A percentile compares a stretch with the other conserved stretches of the same genome.
phyloP scores from a whole-genome alignment of 129 eudicot species.

The Flaveria bidentis region DNA sequence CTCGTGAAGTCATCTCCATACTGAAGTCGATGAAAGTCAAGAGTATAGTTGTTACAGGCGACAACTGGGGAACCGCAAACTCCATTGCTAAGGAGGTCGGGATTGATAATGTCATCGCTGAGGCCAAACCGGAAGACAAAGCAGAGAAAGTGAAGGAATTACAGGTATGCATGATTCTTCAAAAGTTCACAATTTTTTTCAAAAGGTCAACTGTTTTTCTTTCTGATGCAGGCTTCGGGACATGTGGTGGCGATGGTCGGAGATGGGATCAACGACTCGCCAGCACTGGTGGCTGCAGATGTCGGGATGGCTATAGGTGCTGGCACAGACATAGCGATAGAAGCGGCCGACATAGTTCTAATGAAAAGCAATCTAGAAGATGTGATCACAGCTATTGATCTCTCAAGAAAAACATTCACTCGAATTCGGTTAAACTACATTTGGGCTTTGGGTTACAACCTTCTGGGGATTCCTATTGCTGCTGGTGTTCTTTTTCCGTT shows the following conservation, averaged over 20 bases:
- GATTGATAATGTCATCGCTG: slow-evolving; percentile 61
- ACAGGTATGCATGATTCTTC: slow-evolving; percentile 46
- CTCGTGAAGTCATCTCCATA: slow-evolving; percentile 66
- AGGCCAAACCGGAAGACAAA: slow-evolving; percentile 77
- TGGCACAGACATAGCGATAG: slow-evolving; percentile 86
- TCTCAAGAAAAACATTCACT: slow-evolving; percentile 71
- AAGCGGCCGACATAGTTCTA: slow-evolving; percentile 86
- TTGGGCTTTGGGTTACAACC: slow-evolving; percentile 90
- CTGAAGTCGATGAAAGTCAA: slow-evolving; percentile 71
- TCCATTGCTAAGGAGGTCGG: slow-evolving; percentile 82
- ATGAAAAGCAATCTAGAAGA: slow-evolving; percentile 88
- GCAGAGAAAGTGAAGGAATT: slow-evolving; percentile 78
- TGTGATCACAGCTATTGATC: slow-evolving; percentile 88
- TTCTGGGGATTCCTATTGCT: slow-evolving; percentile 85
- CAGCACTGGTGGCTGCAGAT: slow-evolving; percentile 90
- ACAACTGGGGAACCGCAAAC: slow-evolving; percentile 87
- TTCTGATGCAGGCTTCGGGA: slow-evolving; percentile 54
- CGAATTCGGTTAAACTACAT: slow-evolving; percentile 79
- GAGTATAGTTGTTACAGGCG: slow-evolving; percentile 72
- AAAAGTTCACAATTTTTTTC: not conserved
- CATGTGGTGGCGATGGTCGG: slow-evolving; percentile 85
- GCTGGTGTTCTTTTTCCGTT: slow-evolving; percentile 80
- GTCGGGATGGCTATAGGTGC: slow-evolving; percentile 95
- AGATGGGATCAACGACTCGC: slow-evolving; percentile 89
- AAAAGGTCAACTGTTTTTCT: not conserved